phyloP scores from a whole-genome alignment of 2,329 filamentous ascomycete species.

The Sporothrix brunneoviolacea region DNA sequence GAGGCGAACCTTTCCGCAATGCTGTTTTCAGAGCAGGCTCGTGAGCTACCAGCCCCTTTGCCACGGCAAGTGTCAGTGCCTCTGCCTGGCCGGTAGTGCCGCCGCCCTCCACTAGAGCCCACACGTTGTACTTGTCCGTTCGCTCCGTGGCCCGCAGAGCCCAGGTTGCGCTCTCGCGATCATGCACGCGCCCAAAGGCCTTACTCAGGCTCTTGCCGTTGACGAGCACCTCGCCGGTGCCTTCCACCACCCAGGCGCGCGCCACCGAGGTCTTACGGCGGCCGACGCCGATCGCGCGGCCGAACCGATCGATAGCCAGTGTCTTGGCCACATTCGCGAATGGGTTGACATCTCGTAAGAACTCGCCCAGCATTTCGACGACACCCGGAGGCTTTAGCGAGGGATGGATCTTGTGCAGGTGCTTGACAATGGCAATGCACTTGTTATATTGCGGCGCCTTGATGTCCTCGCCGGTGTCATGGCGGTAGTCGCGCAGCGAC shows the following conservation, averaged over 20 bases:
- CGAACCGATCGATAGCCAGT: slow-evolving; percentile 65
- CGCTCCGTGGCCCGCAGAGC: slow-evolving; percentile 74
- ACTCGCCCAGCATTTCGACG: slow-evolving; percentile 54
- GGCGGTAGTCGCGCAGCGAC: slow-evolving; percentile 67
- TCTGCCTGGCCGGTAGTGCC: slow-evolving; percentile 94
- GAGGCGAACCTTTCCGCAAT: slow-evolving; percentile 72
- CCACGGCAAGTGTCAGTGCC: slow-evolving; percentile 82
- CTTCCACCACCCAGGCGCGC: slow-evolving; percentile 83
- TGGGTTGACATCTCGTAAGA: slow-evolving; percentile 69
- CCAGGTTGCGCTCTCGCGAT: slow-evolving; percentile 92
- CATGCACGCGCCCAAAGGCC: slow-evolving; percentile 80
- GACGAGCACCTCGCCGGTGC: slow-evolving; percentile 80
- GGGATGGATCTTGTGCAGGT: slow-evolving; percentile 80
- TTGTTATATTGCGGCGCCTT: slow-evolving; percentile 71
- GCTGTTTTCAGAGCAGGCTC: slow-evolving; percentile 87
- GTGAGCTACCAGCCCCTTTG: slow-evolving; percentile 80
- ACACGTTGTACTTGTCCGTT: slow-evolving; percentile 95
- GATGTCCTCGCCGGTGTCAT: slow-evolving; percentile 63
- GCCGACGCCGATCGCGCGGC: slow-evolving; percentile 73
- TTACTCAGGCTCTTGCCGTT: slow-evolving; percentile 83
- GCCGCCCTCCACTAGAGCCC: slow-evolving; percentile 76
- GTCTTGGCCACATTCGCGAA: slow-evolving; percentile 57
- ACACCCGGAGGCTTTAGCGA: slow-evolving; percentile 67
- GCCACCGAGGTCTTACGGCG: slow-evolving; percentile 83
- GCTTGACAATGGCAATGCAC: slow-evolving; percentile 68